Base-by-base conservation (phyloP, 1,284 basidiomycete genomes). In the Chalciporus piperatoides region DNA sequence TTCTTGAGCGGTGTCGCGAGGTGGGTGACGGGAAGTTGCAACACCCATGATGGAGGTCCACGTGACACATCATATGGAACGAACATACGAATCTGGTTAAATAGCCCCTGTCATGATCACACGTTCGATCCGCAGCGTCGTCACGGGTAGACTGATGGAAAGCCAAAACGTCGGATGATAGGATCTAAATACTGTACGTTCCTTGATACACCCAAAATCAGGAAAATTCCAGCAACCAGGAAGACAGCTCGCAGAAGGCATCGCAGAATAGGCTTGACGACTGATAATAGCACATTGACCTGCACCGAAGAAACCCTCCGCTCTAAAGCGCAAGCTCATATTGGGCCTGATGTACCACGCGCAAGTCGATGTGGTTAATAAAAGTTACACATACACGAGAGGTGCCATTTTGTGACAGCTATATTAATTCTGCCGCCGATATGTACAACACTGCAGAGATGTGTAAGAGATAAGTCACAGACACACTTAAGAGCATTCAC, bases 401-500 rank as follows among this genome's bases (percentile, higher is more conserved):
- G 40, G 33, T 45, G 44, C 44, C 23, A n/a, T 11, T 35, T 21
- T 21, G 44, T 21, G 46, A 48, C 25, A 37, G 4, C 57, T 39
- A 72, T 54, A 74, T 53, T 21, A 52, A 23, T 53, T 75, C 74
- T 48, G 69, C 74, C 1, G 75, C 75, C 8, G 73, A 76, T 48
- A 75, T 75, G 54, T 75, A 75, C 24, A 76, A 57, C 39, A 75
- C 73, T 76, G 48, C 19, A 23, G 44, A 21, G 2, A 48, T 27
- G 14, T 6, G 42, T 55, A 12, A 56, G 48, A 43, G 12, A 21
- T 14, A 39, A 9, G 5, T 38, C 3, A 12, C 8, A 36, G 15
- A 14, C 23, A 9, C 10, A 24, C 17, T 10, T 1, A 37, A 33
- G 10, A 12, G 23, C 8, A 74, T 85, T 54, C 57, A 96, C 96